Evolutionary conservation across 2,329 filamentous ascomycete genomes (phyloP).

Genomic region (Venturia oleaginea): DNA sequence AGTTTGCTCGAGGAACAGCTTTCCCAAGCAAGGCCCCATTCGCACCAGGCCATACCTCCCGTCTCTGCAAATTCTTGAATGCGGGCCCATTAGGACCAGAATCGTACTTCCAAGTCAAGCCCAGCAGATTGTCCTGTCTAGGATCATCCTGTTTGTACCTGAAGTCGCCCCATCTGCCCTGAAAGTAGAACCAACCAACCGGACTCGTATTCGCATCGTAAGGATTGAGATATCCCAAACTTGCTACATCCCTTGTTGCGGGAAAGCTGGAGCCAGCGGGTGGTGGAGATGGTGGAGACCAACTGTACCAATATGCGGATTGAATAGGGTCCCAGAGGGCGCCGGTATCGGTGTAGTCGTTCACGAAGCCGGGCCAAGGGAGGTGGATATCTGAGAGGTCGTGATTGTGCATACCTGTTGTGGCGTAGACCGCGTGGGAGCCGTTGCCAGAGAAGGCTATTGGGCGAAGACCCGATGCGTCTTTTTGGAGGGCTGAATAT

Average conservation of each 20-base stretch:
- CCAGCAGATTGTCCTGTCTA: slow-evolving; percentile 39
- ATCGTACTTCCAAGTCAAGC: slow-evolving; percentile 38
- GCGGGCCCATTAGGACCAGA: slow-evolving; percentile 53
- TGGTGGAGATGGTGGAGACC: slow-evolving; percentile 26
- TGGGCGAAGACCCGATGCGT: slow-evolving; percentile 39
- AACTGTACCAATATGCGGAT: slow-evolving; percentile 48
- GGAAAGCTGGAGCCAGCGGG: not conserved
- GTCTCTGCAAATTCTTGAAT: slow-evolving; percentile 41
- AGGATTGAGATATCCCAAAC: slow-evolving; percentile 36
- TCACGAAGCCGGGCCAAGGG: slow-evolving; percentile 36
- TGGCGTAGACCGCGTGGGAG: slow-evolving; percentile 57
- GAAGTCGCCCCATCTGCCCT: slow-evolving; percentile 54
- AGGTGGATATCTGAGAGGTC: slow-evolving; percentile 50
- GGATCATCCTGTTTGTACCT: slow-evolving; percentile 44
- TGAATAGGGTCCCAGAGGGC: slow-evolving; percentile 51
- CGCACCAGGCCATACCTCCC: slow-evolving; percentile 44
- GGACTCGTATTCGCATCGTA: slow-evolving; percentile 39
- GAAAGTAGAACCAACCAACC: slow-evolving; percentile 46
- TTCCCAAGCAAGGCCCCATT: not conserved
- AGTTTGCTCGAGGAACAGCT: not conserved
- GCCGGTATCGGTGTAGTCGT: slow-evolving; percentile 48
- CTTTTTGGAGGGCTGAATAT: slow-evolving; percentile 47
- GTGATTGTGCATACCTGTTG: slow-evolving; percentile 51
- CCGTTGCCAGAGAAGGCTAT: slow-evolving; percentile 51
- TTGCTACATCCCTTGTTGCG: not conserved